phyloP scores from a whole-genome alignment of 306 rosid species.

The Citrullus mucosospermus region DNA sequence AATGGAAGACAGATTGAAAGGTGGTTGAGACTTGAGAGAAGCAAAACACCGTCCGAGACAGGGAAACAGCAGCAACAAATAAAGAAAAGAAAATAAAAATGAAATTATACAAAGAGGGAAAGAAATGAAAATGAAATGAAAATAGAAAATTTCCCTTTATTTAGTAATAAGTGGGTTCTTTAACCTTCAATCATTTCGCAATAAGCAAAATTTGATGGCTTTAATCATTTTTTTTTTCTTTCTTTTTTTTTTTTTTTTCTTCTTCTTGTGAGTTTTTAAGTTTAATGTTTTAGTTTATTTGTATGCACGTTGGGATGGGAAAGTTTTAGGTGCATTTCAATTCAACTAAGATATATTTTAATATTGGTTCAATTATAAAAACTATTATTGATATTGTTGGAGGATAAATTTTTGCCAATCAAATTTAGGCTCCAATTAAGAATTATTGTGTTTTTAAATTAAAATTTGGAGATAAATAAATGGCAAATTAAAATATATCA shows the following conservation, averaged over 20 bases:
- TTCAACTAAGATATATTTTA: too few relatives aligned
- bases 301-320: neutral
- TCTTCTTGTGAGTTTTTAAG: neutral
- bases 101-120: neutral
- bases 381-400: too few relatives aligned
- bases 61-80: neutral
- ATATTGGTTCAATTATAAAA: too few relatives aligned
- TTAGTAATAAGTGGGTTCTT: neutral
- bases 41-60: neutral
- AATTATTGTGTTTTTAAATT: too few relatives aligned
- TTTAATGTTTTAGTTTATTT: neutral
- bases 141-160: neutral
- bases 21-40: constrained; percentile 4
- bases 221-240: neutral
- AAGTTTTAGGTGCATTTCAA: too few relatives aligned
- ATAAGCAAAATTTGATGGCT: neutral
- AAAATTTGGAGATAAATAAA: too few relatives aligned
- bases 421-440: too few relatives aligned
- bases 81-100: too few relatives aligned
- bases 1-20: constrained; percentile 2
- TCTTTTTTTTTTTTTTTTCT: neutral
- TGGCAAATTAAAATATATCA: too few relatives aligned
- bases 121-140: neutral
- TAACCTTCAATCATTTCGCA: neutral
- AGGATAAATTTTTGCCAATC: too few relatives aligned